Base-by-base conservation (phyloP, 2,329 filamentous ascomycete species). In the Aspergillus texensis region DNA sequence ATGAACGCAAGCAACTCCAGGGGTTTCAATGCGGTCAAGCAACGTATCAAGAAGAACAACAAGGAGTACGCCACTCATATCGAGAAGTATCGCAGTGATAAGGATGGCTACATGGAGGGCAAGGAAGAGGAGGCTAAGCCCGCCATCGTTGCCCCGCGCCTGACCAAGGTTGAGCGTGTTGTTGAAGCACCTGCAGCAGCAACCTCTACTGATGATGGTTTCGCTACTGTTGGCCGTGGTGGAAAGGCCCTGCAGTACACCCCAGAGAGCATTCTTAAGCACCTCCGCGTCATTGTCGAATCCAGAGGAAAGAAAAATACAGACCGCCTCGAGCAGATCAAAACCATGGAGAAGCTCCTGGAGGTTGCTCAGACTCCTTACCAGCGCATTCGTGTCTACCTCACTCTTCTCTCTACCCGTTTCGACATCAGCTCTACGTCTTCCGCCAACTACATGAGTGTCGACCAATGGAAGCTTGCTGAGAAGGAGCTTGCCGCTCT, bases 261-360 rank as follows among this genome's bases (percentile, higher is more conserved):
- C 14, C 91, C 94, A 26, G 95, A 99, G 84, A 95, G 94, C 79
- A 99, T 99, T 75, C 91, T 98, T 79, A 99, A 99, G 85, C 93
- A 98, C 80, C 86, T 99, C 58, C 89, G 94, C 62, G 88, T 89
- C 58, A 98, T 99, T 75, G 85, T 98, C 77, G 95, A 99, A 83
- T 94, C 94, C 63, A 88, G 95, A 84, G 95, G 95, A 78, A 96
- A 97, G 86, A 99, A 99, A 88, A 98, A 98, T 85, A 97, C 95
- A 68, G 95, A 99, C 79, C 90, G 93, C 56, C 77, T 88, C 54
- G 95, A 99, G 82, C 95, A 99, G 82, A 98, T 99, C 80, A 90
- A 91, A 80, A 90, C 94, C 58, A 96, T 99, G 93, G 95, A 98
- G 86, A 97, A 94, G 84, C 87, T 99, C 60, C 83, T 90, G 74